Percentiles rank a stretch among this genome's conserved stretches.
These are phyloP conservation scores for Malus hybrid DNA, from an alignment of 331 rosid species.

Conservation along the genomic window DNA sequence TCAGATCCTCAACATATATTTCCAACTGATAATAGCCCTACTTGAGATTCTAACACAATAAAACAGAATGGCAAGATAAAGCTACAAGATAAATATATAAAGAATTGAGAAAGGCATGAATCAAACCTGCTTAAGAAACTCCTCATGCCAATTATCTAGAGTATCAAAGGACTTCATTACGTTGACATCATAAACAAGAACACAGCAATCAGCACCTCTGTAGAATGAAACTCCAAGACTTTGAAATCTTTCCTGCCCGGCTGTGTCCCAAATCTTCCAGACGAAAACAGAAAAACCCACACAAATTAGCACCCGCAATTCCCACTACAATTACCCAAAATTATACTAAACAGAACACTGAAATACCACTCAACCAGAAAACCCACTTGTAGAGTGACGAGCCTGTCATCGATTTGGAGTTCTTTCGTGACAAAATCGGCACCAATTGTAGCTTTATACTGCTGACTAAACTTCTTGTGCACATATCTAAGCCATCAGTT, in stretches of 20 bases:
- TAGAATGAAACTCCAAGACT: constrained; percentile 96
- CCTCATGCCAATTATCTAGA: constrained; percentile 95
- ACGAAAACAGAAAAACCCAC: not conserved
- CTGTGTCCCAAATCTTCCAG: constrained; percentile 94
- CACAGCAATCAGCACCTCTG: constrained; percentile 96
- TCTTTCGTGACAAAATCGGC: constrained; percentile 99
- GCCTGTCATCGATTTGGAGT: constrained; percentile 89
- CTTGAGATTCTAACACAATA: not conserved
- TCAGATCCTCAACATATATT: not conserved
- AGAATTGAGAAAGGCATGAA: not conserved
- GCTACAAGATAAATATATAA: not conserved
- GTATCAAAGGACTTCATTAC: constrained; percentile 89
- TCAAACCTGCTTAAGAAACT: constrained; percentile 87
- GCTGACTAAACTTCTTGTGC: constrained; percentile 92
- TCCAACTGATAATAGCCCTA: not conserved
- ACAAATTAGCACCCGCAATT: not conserved
- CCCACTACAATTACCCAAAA: not conserved
- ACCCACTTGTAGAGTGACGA: constrained; percentile 91
- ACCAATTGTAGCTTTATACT: constrained; percentile 96
- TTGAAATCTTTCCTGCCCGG: constrained; percentile 96
- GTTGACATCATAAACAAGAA: constrained; percentile 84
- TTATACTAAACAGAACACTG: not conserved
- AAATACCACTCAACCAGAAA: constrained; percentile 27
- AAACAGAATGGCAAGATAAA: not conserved
- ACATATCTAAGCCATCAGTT: constrained; percentile 64